Conservation (phyloP, 306 rosid species). For the Pueraria montana region DNA sequence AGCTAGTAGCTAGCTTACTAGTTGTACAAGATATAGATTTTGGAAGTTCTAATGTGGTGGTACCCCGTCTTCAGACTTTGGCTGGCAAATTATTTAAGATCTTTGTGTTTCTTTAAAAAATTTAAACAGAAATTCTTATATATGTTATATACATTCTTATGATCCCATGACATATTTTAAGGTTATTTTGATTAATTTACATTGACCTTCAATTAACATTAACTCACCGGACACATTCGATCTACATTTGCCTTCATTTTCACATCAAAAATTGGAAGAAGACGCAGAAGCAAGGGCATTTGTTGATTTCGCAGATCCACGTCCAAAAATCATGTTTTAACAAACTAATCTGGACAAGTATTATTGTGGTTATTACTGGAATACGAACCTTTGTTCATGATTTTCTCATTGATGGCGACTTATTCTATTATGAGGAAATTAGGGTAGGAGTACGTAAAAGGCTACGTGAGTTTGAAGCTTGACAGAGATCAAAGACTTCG, state of each 20-base stretch:
- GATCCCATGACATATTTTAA: conserved; percentile 3
- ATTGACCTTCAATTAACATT: not conserved
- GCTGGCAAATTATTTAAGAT: conserved; percentile 14
- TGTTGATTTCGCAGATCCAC: too few relatives aligned
- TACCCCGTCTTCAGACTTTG: not conserved
- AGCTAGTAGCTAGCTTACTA: conserved; percentile 22
- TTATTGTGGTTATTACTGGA: not conserved
- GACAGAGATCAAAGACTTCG: not conserved
- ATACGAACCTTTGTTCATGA: not conserved
- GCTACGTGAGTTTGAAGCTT: not conserved
- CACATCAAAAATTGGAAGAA: too few relatives aligned
- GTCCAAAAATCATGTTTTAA: too few relatives aligned
- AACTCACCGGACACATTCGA: not conserved
- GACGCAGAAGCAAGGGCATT: too few relatives aligned
- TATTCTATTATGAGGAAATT: not conserved
- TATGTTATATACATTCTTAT: too few relatives aligned
- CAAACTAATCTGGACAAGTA: not conserved
- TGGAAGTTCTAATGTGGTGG: not conserved
- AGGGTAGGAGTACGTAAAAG: not conserved
- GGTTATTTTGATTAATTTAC: not conserved
- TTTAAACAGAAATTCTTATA: not conserved
- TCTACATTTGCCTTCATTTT: too few relatives aligned
- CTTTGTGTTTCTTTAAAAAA: not conserved
- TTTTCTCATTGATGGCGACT: not conserved
- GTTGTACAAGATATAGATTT: not conserved